A percentile compares a stretch with the other conserved stretches of the same genome.
phyloP scores from a whole-genome alignment of 2,329 filamentous ascomycete species.

The Penicillium brevicompactum region DNA sequence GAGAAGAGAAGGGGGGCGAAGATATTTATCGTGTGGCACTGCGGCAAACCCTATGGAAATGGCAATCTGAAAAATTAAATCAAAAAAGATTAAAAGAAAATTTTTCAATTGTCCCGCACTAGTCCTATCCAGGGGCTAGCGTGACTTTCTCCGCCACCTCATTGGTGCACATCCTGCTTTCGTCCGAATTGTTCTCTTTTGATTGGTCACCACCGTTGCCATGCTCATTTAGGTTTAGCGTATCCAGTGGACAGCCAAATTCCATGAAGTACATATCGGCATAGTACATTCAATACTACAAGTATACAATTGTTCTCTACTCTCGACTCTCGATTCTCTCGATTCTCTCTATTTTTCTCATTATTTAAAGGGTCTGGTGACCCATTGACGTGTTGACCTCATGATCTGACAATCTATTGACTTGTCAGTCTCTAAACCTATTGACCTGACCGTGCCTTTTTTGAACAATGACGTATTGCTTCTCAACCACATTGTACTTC shows the following conservation, averaged over 20 bases:
- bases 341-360: too few relatives aligned
- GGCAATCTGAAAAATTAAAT: neutral
- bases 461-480: too few relatives aligned
- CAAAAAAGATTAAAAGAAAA: conserved; percentile 18
- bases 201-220: conserved; percentile 13
- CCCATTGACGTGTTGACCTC: too few relatives aligned
- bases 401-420: too few relatives aligned
- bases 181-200: conserved; percentile 6
- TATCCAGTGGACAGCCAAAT: neutral
- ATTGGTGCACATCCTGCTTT: conserved; percentile 11
- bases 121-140: conserved; percentile 19
- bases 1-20: conserved; percentile 30
- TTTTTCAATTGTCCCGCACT: conserved; percentile 32
- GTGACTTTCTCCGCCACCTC: neutral
- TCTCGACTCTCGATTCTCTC: neutral
- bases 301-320: neutral
- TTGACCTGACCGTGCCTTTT: too few relatives aligned
- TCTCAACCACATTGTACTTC: too few relatives aligned
- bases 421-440: too few relatives aligned
- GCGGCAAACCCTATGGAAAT: conserved; percentile 29
- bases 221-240: conserved; percentile 1
- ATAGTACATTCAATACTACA: too few relatives aligned
- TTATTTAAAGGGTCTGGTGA: too few relatives aligned
- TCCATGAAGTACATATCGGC: neutral
- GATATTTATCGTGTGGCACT: conserved; percentile 45